Evolutionary conservation across 2,329 filamentous ascomycete species (phyloP).

Genomic region (Colletotrichum falcatum): DNA sequence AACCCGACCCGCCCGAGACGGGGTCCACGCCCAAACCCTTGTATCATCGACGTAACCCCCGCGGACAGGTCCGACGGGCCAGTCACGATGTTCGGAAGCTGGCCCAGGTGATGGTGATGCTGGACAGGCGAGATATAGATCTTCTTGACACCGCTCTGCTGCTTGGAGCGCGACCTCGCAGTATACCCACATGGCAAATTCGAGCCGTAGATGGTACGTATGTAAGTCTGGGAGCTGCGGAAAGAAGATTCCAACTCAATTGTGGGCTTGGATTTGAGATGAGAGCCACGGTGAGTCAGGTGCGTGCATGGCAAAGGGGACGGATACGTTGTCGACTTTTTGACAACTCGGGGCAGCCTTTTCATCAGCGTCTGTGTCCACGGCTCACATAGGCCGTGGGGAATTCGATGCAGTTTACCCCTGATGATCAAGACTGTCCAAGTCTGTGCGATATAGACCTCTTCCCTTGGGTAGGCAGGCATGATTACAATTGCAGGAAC

Average conservation of each 20-base stretch:
- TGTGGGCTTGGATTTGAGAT: no score
- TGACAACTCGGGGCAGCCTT: neutral
- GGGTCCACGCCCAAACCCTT: constrained; percentile 7
- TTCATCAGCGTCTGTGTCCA: neutral
- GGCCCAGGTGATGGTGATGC: neutral
- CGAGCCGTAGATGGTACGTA: neutral
- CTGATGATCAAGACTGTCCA: neutral
- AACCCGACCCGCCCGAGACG: constrained; percentile 7
- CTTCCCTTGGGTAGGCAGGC: neutral
- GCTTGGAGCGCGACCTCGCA: neutral
- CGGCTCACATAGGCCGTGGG: neutral
- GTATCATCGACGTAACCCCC: neutral
- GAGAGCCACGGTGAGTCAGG: neutral
- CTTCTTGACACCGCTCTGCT: neutral
- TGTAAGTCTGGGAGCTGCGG: neutral
- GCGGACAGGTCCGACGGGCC: neutral
- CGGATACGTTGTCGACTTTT: neutral
- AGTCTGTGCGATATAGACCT: neutral
- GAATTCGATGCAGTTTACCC: neutral
- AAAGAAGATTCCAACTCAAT: neutral
- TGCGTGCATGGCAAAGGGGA: neutral
- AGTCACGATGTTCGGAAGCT: neutral
- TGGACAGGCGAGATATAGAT: constrained; percentile 5
- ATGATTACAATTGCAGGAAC: no score
- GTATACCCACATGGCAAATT: neutral